Base-by-base conservation (phyloP, 164 flowering plant genomes). In the Nymphaea colorata region DNA sequence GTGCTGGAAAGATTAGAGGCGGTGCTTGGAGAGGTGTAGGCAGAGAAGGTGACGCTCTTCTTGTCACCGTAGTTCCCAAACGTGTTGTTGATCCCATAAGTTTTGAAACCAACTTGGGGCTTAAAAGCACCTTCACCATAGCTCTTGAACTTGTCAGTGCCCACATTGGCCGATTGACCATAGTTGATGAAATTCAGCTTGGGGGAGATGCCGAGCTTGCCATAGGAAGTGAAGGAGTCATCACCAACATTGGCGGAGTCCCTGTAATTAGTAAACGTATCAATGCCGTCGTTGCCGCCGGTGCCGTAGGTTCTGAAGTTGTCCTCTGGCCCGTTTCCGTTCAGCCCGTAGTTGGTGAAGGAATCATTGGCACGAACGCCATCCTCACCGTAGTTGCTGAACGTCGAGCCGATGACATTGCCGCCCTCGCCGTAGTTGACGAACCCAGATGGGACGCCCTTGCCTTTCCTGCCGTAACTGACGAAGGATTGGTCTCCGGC, bases 211-310 rank as follows among this genome's bases (percentile, higher is more conserved):
- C 93, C 77, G 12, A 73, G 74, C 78, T 71, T 83, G 0, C 79
- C 94, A 65, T 93, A 91, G 4, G 92, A 81, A 18, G 66, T 76
- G 63, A 93, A 93, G 2, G 86, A 55, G 59, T 87, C 92, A 10
- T 78, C 84, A 0, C 96, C 96, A 3, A 83, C 88, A 68, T 91
- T 91, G 2, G 97, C 79, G 16, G 76, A 64, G 47, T 89, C 85
- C 67, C 94, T 74, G 70, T 93, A 93, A 57, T 75, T 82, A 2
- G 69, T 41, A 71, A 93, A 93, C 3, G 41, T 74, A 6, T 86
- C 82, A 0, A 45, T 57, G 7, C 75, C 89, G 0, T 79, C 69
- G 59, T 79, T 85, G 5, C 78, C 88, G 0, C 80, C 85, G 7
- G 41, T 47, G 36, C 89, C 90, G 67, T 93, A 90, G 72, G 67